Evolutionary conservation across 768 basidiomycete genomes (phyloP).

Genomic region (Phlebiopsis gigantea): DNA sequence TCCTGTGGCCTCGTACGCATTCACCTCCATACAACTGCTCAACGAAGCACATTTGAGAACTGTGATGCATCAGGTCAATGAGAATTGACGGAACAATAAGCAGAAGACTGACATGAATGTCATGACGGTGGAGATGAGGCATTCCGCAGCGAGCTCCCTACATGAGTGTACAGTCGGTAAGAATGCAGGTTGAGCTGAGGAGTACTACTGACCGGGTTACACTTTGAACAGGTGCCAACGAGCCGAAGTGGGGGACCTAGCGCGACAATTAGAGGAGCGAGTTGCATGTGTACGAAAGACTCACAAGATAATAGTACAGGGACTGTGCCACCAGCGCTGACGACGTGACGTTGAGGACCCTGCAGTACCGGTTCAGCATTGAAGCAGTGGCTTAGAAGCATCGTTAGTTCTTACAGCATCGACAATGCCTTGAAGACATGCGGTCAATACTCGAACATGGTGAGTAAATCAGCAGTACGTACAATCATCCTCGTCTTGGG

Average conservation of each 20-base stretch:
- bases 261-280: not conserved
- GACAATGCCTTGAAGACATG: slow-evolving; percentile 12
- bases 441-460: not conserved
- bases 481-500: slow-evolving; percentile 28
- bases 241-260: slow-evolving; percentile 43
- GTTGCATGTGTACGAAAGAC: not conserved
- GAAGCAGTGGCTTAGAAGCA: too few relatives aligned
- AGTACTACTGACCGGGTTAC: slow-evolving; percentile 33
- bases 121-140: slow-evolving; percentile 36
- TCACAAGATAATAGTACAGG: slow-evolving; percentile 40
- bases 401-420: slow-evolving; percentile 4
- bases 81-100: not conserved
- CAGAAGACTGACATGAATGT: slow-evolving; percentile 34
- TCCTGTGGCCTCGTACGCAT: not conserved
- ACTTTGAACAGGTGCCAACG: slow-evolving; percentile 30
- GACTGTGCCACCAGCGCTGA: slow-evolving; percentile 38
- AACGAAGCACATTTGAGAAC: slow-evolving; percentile 42
- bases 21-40: slow-evolving; percentile 34
- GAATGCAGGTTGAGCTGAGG: not conserved
- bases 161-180: not conserved
- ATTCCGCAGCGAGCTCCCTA: slow-evolving; percentile 38
- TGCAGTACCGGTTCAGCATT: not conserved
- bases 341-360: slow-evolving; percentile 32
- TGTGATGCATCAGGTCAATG: slow-evolving; percentile 12
- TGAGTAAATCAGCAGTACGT: slow-evolving; percentile 7